Conservation (phyloP, 1,139 yeast genomes). For the Geotrichum bryndzae region DNA sequence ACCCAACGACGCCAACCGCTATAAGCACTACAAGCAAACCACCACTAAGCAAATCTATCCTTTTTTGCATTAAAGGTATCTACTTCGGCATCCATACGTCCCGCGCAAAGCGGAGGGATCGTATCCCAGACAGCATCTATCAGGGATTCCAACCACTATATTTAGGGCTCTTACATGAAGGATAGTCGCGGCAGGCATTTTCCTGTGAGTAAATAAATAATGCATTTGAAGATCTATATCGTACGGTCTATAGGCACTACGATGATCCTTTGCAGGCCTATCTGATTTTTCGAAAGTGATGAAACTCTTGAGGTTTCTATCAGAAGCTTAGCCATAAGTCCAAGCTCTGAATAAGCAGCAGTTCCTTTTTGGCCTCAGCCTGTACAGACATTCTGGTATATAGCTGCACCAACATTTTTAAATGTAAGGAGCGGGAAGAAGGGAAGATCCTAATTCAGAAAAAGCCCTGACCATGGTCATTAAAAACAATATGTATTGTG, state of each 20-base stretch:
- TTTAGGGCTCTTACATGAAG: background rate
- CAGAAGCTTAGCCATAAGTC: too few species aligned
- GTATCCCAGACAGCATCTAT: background rate
- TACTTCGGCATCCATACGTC: background rate
- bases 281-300: background rate
- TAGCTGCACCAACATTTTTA: too few species aligned
- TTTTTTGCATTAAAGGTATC: background rate
- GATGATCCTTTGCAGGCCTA: background rate
- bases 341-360: too few species aligned
- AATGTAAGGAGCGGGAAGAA: too few species aligned
- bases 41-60: background rate
- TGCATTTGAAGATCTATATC: background rate
- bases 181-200: background rate
- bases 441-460: too few species aligned
- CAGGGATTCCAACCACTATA: background rate
- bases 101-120: background rate
- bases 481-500: too few species aligned
- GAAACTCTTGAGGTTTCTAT: background rate
- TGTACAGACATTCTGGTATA: too few species aligned
- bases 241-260: background rate
- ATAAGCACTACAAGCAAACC: background rate
- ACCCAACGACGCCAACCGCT: background rate
- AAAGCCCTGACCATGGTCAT: too few species aligned
- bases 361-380: too few species aligned
- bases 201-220: background rate